Evolutionary conservation across 176 grass and related monocot genomes (phyloP).

Genomic region (Oryza officinalis): DNA sequence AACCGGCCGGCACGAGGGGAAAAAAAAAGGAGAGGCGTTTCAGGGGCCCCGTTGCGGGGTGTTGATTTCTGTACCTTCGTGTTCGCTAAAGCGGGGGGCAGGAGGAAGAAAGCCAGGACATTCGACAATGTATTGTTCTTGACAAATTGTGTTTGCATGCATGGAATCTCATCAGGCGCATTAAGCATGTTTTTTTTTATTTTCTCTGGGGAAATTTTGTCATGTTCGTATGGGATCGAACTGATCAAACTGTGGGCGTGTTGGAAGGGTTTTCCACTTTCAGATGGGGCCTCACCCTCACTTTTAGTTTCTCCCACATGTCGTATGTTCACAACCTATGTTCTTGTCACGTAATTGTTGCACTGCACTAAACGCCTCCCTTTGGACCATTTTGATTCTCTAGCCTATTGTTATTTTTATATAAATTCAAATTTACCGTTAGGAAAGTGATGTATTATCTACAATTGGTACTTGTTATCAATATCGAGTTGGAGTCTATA

Average conservation of each 20-base stretch:
- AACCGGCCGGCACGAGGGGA: neutral
- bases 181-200: neutral
- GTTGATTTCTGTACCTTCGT: neutral
- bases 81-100: conserved; percentile 35
- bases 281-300: neutral
- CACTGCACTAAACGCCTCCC: too few species aligned
- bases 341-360: too few species aligned
- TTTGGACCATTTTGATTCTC: too few species aligned
- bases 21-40: neutral
- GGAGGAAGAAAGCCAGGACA: neutral
- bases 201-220: neutral
- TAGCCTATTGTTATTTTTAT: too few species aligned
- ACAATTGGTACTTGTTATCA: too few species aligned
- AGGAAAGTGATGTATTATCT: too few species aligned
- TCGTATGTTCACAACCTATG: too few species aligned
- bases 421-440: too few species aligned
- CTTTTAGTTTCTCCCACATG: neutral
- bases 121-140: neutral
- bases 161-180: neutral
- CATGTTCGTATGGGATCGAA: neutral
- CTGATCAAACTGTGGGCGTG: neutral
- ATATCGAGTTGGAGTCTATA: too few species aligned
- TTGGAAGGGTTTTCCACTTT: neutral
- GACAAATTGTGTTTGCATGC: neutral
- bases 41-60: neutral